Conservation (phyloP, 2,329 filamentous ascomycete genomes). For the Cladobotryum mycophilum region DNA sequence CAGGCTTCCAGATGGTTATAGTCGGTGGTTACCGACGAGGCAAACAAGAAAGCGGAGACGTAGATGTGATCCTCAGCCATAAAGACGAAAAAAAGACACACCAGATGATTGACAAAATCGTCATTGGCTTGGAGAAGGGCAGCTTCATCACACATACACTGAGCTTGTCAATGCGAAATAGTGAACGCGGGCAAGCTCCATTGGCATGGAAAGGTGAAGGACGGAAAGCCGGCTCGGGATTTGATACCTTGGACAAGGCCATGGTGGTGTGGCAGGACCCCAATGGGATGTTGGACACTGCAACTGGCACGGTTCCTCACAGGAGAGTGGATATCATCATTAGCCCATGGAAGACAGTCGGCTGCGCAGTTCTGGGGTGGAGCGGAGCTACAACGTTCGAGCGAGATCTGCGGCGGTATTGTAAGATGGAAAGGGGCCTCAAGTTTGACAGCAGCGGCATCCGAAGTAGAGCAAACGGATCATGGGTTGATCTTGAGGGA, state of each 20-base stretch:
- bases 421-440: constrained; percentile 62
- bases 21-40: constrained; percentile 80
- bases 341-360: constrained; percentile 79
- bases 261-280: constrained; percentile 77
- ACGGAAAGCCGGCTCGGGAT: constrained; percentile 47
- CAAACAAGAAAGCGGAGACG: constrained; percentile 68
- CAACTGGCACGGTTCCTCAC: constrained; percentile 43
- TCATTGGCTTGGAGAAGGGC: constrained; percentile 61
- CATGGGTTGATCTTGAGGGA: constrained; percentile 66
- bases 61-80: constrained; percentile 80
- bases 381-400: constrained; percentile 84
- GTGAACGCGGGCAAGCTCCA: constrained; percentile 62
- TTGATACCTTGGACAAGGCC: constrained; percentile 87
- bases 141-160: constrained; percentile 78
- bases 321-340: constrained; percentile 89
- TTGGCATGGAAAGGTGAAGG: constrained; percentile 45
- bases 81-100: constrained; percentile 62
- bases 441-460: constrained; percentile 93
- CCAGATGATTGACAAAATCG: constrained; percentile 65
- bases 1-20: constrained; percentile 52
- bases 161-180: constrained; percentile 61
- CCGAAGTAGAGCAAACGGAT: constrained; percentile 57
- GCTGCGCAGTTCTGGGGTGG: constrained; percentile 86
- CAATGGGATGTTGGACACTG: neutral
- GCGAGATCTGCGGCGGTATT: constrained; percentile 75